Percentiles rank a stretch among this genome's conserved stretches.
Conservation (phyloP, 495 filamentous ascomycete species). For the Apiosordaria backusii region DNA sequence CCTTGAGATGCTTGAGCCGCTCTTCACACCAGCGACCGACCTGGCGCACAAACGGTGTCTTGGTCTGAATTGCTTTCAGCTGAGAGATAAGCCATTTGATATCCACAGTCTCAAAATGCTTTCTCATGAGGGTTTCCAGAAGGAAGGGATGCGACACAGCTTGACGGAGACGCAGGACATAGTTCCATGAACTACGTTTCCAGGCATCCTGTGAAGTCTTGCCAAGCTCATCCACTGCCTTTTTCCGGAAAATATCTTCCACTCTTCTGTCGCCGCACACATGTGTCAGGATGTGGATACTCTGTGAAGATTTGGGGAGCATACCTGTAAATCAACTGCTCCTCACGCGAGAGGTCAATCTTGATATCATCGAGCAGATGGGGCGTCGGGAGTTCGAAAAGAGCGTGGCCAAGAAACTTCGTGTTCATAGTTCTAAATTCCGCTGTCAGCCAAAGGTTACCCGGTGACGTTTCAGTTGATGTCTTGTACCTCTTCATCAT, state of each 20-base stretch:
- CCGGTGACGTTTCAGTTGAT: too few species aligned
- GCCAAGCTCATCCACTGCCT: not conserved
- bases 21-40: not conserved
- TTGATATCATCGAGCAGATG: not conserved
- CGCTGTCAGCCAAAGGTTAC: too few species aligned
- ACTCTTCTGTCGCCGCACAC: not conserved
- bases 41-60: not conserved
- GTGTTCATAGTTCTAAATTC: too few species aligned
- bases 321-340: not conserved
- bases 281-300: not conserved
- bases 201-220: not conserved
- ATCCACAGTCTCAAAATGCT: not conserved
- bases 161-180: not conserved
- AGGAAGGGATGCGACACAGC: not conserved
- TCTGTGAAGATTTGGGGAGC: not conserved
- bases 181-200: not conserved
- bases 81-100: too few species aligned
- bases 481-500: too few species aligned
- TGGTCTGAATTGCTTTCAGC: not conserved
- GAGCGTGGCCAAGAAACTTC: too few species aligned
- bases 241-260: not conserved
- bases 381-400: too few species aligned
- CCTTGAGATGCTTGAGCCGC: not conserved
- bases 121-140: not conserved
- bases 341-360: not conserved